Percentiles rank a stretch among this genome's conserved stretches.
phyloP scores from a whole-genome alignment of 495 filamentous ascomycete species.

The Hypoxylon subgilvum region DNA sequence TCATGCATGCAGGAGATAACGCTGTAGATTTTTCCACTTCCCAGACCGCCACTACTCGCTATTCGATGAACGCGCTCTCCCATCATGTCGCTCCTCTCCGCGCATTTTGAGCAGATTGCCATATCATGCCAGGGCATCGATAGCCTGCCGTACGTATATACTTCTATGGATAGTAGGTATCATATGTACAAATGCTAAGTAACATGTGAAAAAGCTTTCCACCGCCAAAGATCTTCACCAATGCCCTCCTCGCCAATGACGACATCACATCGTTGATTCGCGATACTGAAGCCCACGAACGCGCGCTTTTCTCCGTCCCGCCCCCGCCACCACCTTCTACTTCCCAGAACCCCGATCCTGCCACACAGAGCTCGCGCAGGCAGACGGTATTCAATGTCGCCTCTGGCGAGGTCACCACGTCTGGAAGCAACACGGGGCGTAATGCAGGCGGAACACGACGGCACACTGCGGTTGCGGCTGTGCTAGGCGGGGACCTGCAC shows the following conservation, averaged over 20 bases:
- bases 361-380: slow-evolving; percentile 47
- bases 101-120: slow-evolving; percentile 88
- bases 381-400: slow-evolving; percentile 64
- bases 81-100: slow-evolving; percentile 75
- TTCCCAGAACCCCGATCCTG: slow-evolving; percentile 39
- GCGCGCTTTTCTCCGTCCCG: slow-evolving; percentile 90
- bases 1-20: too few relatives aligned
- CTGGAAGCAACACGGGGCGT: slow-evolving; percentile 46
- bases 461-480: slow-evolving; percentile 87
- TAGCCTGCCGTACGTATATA: slow-evolving; percentile 72
- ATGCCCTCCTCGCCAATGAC: slow-evolving; percentile 81
- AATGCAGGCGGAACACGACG: slow-evolving; percentile 63
- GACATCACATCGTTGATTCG: slow-evolving; percentile 95
- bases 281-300: slow-evolving; percentile 93
- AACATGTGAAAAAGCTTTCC: slow-evolving; percentile 67
- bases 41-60: too few relatives aligned
- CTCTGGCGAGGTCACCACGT: slow-evolving; percentile 60
- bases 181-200: background rate
- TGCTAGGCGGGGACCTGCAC: slow-evolving; percentile 85
- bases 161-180: background rate
- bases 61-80: background rate
- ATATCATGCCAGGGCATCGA: slow-evolving; percentile 82
- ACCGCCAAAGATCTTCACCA: slow-evolving; percentile 92
- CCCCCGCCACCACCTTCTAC: slow-evolving; percentile 60
- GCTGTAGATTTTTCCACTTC: too few relatives aligned